Evolutionary conservation across 192 early-diverging fungal species (phyloP).

Genomic region (Coemansia sp.): DNA sequence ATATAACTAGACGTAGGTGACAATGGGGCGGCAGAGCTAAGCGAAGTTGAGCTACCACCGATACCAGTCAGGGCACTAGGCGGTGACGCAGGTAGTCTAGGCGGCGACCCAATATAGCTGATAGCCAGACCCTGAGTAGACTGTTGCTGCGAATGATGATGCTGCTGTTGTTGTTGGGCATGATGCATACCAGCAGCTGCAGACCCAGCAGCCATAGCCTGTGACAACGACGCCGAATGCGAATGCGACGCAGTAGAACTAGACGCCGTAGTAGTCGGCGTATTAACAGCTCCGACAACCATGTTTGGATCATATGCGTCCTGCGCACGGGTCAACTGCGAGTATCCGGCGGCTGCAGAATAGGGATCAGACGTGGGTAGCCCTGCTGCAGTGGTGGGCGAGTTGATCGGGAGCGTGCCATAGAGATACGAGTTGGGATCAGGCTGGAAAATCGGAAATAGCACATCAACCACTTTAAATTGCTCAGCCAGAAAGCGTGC

Average conservation of each 20-base stretch:
- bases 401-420: constrained; percentile 49
- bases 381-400: constrained; percentile 49
- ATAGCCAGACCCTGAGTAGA: constrained; percentile 31
- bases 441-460: constrained; percentile 75
- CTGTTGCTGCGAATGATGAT: constrained; percentile 17
- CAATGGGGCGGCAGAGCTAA: constrained; percentile 25
- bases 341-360: constrained; percentile 34
- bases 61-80: constrained; percentile 11
- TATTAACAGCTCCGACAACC: constrained; percentile 18
- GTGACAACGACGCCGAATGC: constrained; percentile 52
- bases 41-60: constrained; percentile 18
- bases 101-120: constrained; percentile 37
- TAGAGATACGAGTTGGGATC: constrained; percentile 70
- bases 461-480: constrained; percentile 70
- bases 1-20: constrained; percentile 39
- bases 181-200: constrained; percentile 30
- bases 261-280: constrained; percentile 15
- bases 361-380: constrained; percentile 44
- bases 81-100: constrained; percentile 41
- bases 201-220: constrained; percentile 34
- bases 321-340: constrained; percentile 45
- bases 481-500: constrained; percentile 66
- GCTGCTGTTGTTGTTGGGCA: constrained; percentile 15
- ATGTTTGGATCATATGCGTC: constrained; percentile 35
- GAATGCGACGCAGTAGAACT: constrained; percentile 40